phyloP scores from a whole-genome alignment of 345 rosid species.

The Hibiscus mutabilis region DNA sequence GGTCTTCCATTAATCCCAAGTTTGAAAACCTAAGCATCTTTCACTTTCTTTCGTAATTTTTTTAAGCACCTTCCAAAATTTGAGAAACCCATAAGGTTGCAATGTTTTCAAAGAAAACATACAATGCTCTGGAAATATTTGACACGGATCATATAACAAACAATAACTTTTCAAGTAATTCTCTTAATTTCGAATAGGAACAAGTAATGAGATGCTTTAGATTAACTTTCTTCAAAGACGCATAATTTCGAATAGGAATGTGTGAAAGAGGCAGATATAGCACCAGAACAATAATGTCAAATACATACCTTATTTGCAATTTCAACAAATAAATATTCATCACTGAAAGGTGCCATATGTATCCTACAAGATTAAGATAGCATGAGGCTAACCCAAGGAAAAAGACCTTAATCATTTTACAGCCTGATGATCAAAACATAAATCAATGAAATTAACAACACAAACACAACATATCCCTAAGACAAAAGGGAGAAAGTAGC shows the following conservation, averaged over 20 bases:
- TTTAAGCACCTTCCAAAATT: neutral
- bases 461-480: neutral
- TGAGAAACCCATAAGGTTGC: neutral
- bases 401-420: neutral
- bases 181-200: neutral
- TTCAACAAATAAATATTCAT: conserved; percentile 90
- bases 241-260: neutral
- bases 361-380: conserved; percentile 52
- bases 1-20: too few species aligned
- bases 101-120: neutral
- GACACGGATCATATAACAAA: neutral
- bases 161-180: neutral
- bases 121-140: neutral
- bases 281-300: conserved; percentile 2
- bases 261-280: neutral
- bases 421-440: conserved; percentile 1
- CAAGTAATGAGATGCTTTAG: neutral
- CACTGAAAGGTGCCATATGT: conserved; percentile 98
- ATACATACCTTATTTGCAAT: conserved; percentile 90
- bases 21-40: neutral
- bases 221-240: neutral
- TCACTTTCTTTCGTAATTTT: neutral
- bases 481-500: neutral
- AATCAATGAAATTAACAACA: neutral
- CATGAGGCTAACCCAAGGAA: neutral